A percentile compares a stretch with the other conserved stretches of the same genome.
phyloP scores from a whole-genome alignment of 805 yeast genomes.

The Hanseniaspora nectarophila region DNA sequence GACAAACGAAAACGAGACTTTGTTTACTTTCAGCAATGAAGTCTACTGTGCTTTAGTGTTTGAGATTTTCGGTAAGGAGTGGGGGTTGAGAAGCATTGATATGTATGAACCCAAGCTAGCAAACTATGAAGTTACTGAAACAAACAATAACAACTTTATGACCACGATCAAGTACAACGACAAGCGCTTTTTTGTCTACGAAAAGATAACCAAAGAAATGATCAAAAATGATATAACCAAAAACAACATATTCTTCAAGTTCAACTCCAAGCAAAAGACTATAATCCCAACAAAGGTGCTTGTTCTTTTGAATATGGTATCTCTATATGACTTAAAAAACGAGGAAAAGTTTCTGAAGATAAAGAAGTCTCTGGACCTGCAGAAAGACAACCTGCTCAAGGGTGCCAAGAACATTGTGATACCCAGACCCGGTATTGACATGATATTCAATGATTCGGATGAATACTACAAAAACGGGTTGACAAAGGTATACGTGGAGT shows the following conservation, averaged over 20 bases:
- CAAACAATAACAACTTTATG: neutral
- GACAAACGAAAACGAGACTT: neutral
- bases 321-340: slow-evolving; percentile 50
- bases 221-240: neutral
- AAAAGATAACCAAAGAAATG: neutral
- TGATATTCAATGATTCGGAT: slow-evolving; percentile 27
- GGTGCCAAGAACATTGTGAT: slow-evolving; percentile 42
- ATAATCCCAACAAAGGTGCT: slow-evolving; percentile 37
- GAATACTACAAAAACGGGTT: slow-evolving; percentile 39
- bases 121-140: neutral
- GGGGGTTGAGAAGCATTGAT: neutral
- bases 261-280: slow-evolving; percentile 1
- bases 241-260: slow-evolving; percentile 2
- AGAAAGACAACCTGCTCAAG: slow-evolving; percentile 35
- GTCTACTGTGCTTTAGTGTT: neutral
- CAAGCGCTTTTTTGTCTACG: neutral
- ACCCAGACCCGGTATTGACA: slow-evolving; percentile 42
- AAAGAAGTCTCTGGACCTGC: slow-evolving; percentile 36
- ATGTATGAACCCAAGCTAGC: neutral
- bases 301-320: slow-evolving; percentile 53
- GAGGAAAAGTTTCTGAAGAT: slow-evolving; percentile 39
- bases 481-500: slow-evolving; percentile 64
- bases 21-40: slow-evolving; percentile 6
- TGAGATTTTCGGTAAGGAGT: neutral
- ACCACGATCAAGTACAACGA: neutral